A percentile compares a stretch with the other conserved stretches of the same genome.
Evolutionary conservation across 148 eudicot genomes (phyloP).

Genomic region (Fallopia convolvulus): DNA sequence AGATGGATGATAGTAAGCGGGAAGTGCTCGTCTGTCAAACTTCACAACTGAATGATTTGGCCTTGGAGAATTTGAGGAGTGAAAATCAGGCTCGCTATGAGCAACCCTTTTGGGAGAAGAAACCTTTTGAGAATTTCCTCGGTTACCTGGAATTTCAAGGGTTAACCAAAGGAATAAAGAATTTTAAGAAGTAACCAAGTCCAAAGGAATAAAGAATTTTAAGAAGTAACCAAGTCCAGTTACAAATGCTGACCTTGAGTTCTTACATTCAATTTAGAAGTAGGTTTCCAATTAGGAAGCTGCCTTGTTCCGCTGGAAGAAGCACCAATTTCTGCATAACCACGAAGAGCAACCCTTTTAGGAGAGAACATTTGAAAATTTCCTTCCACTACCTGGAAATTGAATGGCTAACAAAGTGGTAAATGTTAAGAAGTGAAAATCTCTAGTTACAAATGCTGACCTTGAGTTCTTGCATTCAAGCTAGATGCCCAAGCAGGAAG

Average conservation of each 20-base stretch:
- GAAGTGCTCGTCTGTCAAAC: constrained; percentile 49
- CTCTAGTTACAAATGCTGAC: background rate
- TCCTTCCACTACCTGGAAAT: background rate
- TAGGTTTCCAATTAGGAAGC: background rate
- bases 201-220: constrained; percentile 12
- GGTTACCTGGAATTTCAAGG: constrained; percentile 28
- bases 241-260: constrained; percentile 22
- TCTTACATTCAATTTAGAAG: constrained; percentile 11
- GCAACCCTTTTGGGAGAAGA: constrained; percentile 18
- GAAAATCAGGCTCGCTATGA: background rate
- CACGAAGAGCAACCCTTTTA: background rate
- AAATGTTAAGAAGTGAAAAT: background rate
- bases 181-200: background rate
- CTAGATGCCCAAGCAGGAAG: background rate
- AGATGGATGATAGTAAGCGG: constrained; percentile 32
- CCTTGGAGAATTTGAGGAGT: constrained; percentile 9
- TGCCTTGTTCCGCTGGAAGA: background rate
- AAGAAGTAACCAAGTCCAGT: background rate
- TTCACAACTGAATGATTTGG: constrained; percentile 20
- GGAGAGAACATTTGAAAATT: background rate
- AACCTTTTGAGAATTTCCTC: constrained; percentile 17
- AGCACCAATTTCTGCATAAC: background rate
- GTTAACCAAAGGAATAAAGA: constrained; percentile 11
- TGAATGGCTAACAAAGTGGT: background rate
- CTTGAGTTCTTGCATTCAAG: background rate